A percentile compares a stretch with the other conserved stretches of the same genome.
Conservation (phyloP, 495 filamentous ascomycete species). For the Aspergillus taichungensis region DNA sequence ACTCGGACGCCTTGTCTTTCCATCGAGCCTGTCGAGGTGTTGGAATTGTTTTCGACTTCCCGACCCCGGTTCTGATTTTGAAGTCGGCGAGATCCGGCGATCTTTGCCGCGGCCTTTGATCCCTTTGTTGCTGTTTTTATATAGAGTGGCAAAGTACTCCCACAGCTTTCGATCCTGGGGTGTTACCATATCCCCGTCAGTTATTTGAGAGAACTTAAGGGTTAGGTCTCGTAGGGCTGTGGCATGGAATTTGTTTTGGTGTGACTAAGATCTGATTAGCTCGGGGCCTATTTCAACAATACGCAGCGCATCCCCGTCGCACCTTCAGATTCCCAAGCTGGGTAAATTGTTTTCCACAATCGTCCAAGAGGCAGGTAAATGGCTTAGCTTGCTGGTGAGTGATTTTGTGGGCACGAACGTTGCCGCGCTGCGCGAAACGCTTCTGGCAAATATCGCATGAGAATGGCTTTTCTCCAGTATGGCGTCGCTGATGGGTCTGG, state of each 20-base stretch:
- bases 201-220: constrained; percentile 57
- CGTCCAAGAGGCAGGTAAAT: constrained; percentile 71
- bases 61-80: constrained; percentile 11
- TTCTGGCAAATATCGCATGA: constrained; percentile 75
- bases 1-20: constrained; percentile 18
- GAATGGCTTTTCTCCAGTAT: constrained; percentile 84
- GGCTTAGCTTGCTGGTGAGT: constrained; percentile 72
- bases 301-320: constrained; percentile 1
- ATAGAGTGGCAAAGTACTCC: constrained; percentile 77
- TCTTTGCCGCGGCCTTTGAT: constrained; percentile 91
- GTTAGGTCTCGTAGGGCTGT: constrained; percentile 65
- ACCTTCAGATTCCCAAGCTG: constrained; percentile 88
- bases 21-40: constrained; percentile 19
- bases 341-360: constrained; percentile 78
- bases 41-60: constrained; percentile 12
- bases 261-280: constrained; percentile 48
- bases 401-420: constrained; percentile 78
- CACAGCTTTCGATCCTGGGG: constrained; percentile 68
- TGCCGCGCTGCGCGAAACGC: constrained; percentile 75
- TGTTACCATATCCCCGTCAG: constrained; percentile 52
- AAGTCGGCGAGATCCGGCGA: constrained; percentile 39
- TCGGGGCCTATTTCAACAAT: background rate
- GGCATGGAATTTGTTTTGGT: constrained; percentile 89
- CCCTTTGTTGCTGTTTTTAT: constrained; percentile 92
- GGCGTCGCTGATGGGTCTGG: constrained; percentile 75